Evolutionary conservation across 2,329 filamentous ascomycete genomes (phyloP).

Genomic region (Mycocentrospora acerina): DNA sequence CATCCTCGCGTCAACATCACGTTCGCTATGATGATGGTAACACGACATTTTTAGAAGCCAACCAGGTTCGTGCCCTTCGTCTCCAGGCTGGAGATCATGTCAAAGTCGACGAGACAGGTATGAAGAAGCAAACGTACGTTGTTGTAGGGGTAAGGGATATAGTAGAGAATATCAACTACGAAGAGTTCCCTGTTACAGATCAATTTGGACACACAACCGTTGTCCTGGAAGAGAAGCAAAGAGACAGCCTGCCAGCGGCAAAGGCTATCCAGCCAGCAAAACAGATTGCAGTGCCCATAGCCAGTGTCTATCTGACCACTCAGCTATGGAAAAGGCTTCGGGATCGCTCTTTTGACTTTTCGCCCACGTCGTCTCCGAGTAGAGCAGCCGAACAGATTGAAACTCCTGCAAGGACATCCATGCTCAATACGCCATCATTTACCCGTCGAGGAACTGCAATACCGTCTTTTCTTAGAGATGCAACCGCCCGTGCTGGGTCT

Average conservation of each 20-base stretch:
- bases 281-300: constrained; percentile 43
- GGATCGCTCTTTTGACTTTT: constrained; percentile 40
- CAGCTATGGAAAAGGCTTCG: constrained; percentile 47
- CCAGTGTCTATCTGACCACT: constrained; percentile 47
- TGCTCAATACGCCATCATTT: constrained; percentile 52
- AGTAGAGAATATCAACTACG: constrained; percentile 19
- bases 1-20: constrained; percentile 46
- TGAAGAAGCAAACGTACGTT: constrained; percentile 49
- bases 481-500: constrained; percentile 28
- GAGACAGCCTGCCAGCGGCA: constrained; percentile 38
- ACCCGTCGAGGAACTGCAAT: constrained; percentile 43
- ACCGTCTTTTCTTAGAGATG: constrained; percentile 29
- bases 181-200: constrained; percentile 44
- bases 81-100: constrained; percentile 48
- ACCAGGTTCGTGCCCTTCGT: constrained; percentile 46
- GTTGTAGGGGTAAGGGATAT: constrained; percentile 48
- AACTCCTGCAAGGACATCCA: constrained; percentile 33
- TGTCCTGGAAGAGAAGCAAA: constrained; percentile 43
- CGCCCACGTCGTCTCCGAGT: constrained; percentile 15
- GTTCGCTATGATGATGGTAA: constrained; percentile 53
- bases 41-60: constrained; percentile 42
- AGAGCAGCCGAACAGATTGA: constrained; percentile 21
- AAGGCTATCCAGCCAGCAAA: constrained; percentile 17
- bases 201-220: constrained; percentile 44
- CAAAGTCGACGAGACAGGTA: constrained; percentile 48